These are phyloP conservation scores for Lactarius trivialis DNA, from an alignment of 768 basidiomycete genomes.

Conservation along the genomic window DNA sequence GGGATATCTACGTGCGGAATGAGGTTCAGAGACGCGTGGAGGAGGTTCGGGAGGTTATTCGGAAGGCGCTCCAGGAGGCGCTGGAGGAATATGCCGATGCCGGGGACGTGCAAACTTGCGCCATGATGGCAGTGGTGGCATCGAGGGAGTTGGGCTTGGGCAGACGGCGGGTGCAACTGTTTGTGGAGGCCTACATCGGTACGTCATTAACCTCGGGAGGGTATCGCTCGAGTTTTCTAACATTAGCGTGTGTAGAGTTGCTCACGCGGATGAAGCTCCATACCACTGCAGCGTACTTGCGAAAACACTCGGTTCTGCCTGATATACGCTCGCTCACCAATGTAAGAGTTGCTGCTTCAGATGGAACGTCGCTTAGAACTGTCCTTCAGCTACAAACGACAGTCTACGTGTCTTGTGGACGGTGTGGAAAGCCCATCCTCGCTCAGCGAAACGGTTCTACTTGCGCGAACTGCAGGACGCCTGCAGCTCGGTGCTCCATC, in stretches of 20 bases:
- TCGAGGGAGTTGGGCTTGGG: slow-evolving; percentile 49
- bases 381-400: slow-evolving; percentile 57
- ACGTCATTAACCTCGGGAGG: slow-evolving; percentile 21
- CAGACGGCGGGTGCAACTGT: slow-evolving; percentile 38
- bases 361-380: background rate
- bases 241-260: slow-evolving; percentile 41
- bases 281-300: slow-evolving; percentile 65
- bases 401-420: slow-evolving; percentile 63
- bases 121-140: slow-evolving; percentile 60
- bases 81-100: slow-evolving; percentile 32
- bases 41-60: slow-evolving; percentile 17
- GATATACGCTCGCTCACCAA: slow-evolving; percentile 47
- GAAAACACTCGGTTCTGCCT: slow-evolving; percentile 52
- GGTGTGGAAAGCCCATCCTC: slow-evolving; percentile 57
- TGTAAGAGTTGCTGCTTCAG: slow-evolving; percentile 33
- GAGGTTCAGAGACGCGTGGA: slow-evolving; percentile 10
- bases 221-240: slow-evolving; percentile 1
- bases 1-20: slow-evolving; percentile 5
- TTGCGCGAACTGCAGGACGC: slow-evolving; percentile 49
- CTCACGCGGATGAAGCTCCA: slow-evolving; percentile 56
- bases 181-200: slow-evolving; percentile 75
- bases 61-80: slow-evolving; percentile 6
- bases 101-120: slow-evolving; percentile 77
- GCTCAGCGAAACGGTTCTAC: slow-evolving; percentile 45
- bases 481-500: slow-evolving; percentile 53